phyloP scores from a whole-genome alignment of 148 eudicot species.

The Bassia scoparia region DNA sequence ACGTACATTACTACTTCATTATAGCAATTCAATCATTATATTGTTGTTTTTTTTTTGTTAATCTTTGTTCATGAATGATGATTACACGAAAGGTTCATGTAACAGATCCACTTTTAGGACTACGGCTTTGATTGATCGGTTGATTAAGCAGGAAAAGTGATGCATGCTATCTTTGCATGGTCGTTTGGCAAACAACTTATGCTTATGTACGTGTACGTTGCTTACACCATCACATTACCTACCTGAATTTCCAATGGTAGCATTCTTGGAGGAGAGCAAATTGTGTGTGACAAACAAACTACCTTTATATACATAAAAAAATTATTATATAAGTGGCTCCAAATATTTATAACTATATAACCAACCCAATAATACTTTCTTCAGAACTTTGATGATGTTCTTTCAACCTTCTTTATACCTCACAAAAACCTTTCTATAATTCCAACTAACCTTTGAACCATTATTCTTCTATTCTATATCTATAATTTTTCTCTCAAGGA shows the following conservation, averaged over 20 bases:
- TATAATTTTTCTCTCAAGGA: background rate
- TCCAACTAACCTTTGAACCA: constrained; percentile 7
- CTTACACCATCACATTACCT: constrained; percentile 11
- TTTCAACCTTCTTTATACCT: constrained; percentile 8
- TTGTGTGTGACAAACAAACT: constrained; percentile 24
- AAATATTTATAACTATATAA: background rate
- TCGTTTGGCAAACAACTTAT: constrained; percentile 8
- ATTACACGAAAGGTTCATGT: too few relatives aligned
- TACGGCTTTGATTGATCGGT: too few relatives aligned
- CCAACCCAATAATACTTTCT: background rate
- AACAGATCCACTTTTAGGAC: too few relatives aligned
- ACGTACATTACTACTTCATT: too few relatives aligned
- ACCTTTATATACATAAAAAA: background rate
- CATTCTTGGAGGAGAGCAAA: constrained; percentile 22
- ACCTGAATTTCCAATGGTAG: constrained; percentile 11
- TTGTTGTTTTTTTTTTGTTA: too few relatives aligned
- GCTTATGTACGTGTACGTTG: background rate
- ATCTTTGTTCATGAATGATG: too few relatives aligned
- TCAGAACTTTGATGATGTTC: constrained; percentile 17
- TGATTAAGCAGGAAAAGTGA: too few relatives aligned
- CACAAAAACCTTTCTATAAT: background rate
- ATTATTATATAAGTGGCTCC: background rate
- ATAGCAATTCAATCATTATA: too few relatives aligned
- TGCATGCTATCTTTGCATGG: constrained; percentile 22
- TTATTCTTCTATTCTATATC: background rate